These are phyloP conservation scores for Daldinia sp. DNA, from an alignment of 2,329 filamentous ascomycete genomes.

Conservation along the genomic window DNA sequence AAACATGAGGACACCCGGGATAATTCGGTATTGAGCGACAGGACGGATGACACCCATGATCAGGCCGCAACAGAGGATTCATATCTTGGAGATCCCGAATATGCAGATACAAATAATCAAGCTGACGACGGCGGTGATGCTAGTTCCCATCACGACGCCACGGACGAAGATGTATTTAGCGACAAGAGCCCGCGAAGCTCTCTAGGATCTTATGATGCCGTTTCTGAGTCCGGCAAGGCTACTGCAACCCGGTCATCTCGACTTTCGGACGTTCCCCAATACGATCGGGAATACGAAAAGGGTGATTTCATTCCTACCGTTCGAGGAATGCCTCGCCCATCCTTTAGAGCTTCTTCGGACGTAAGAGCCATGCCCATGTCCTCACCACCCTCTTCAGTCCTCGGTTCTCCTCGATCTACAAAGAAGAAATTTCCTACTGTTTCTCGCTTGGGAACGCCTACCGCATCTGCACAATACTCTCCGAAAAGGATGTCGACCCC, in stretches of 20 bases:
- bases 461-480: constrained; percentile 60
- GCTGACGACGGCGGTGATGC: constrained; percentile 51
- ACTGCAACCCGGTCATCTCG: constrained; percentile 51
- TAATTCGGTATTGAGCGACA: constrained; percentile 46
- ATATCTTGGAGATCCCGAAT: constrained; percentile 40
- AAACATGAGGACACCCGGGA: constrained; percentile 38
- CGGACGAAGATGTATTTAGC: constrained; percentile 67
- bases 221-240: constrained; percentile 45
- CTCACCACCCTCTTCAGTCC: constrained; percentile 65
- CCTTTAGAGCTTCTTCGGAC: constrained; percentile 74
- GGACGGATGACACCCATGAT: constrained; percentile 37
- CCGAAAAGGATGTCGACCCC: constrained; percentile 64
- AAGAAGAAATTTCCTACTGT: constrained; percentile 60
- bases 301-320: constrained; percentile 62
- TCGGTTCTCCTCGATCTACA: constrained; percentile 63
- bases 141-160: constrained; percentile 59
- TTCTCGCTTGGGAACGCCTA: constrained; percentile 66
- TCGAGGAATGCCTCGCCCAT: constrained; percentile 66
- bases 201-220: constrained; percentile 58
- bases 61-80: neutral
- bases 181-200: constrained; percentile 66
- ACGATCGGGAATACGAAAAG: constrained; percentile 53
- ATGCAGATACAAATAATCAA: constrained; percentile 27
- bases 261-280: constrained; percentile 62
- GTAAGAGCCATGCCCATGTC: constrained; percentile 77